These are phyloP conservation scores for Tolypocladium sp. DNA, from an alignment of 2,329 filamentous ascomycete genomes.

Conservation along the genomic window DNA sequence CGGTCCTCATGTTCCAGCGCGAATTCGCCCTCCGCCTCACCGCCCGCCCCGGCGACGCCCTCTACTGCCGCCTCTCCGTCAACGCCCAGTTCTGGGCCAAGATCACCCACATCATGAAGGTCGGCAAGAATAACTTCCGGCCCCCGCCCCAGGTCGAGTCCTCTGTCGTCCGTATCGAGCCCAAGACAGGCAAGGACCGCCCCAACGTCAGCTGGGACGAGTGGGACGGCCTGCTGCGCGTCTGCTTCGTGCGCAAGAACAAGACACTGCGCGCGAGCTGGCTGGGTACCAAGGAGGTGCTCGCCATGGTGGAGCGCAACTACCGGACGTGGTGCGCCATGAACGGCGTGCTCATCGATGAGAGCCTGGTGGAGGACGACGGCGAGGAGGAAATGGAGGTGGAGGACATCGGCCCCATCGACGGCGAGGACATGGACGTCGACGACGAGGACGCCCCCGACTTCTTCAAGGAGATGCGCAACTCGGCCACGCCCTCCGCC, in stretches of 20 bases:
- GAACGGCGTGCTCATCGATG: conserved; percentile 71
- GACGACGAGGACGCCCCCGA: conserved; percentile 68
- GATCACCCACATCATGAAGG: conserved; percentile 73
- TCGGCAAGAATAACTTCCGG: conserved; percentile 93
- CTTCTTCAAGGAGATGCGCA: conserved; percentile 66
- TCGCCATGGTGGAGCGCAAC: conserved; percentile 76
- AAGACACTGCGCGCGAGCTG: conserved; percentile 78
- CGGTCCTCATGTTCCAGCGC: conserved; percentile 92
- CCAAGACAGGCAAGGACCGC: conserved; percentile 65
- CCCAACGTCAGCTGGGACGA: conserved; percentile 90
- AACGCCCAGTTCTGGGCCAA: conserved; percentile 84
- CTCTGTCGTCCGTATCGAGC: conserved; percentile 81
- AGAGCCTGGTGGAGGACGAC: conserved; percentile 41
- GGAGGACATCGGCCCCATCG: conserved; percentile 29
- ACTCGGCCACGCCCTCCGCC: conserved; percentile 20
- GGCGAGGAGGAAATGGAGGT: conserved; percentile 30
- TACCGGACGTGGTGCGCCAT: conserved; percentile 86
- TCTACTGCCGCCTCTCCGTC: conserved; percentile 84
- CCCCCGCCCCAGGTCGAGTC: conserved; percentile 90
- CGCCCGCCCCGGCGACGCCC: conserved; percentile 75
- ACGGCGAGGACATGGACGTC: conserved; percentile 40
- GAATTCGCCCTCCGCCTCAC: conserved; percentile 89
- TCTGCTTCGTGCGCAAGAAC: conserved; percentile 68
- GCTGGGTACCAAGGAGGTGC: conserved; percentile 69
- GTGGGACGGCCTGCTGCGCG: conserved; percentile 83